phyloP scores from a whole-genome alignment of 2,329 filamentous ascomycete genomes.

The Fusarium incarnatum region DNA sequence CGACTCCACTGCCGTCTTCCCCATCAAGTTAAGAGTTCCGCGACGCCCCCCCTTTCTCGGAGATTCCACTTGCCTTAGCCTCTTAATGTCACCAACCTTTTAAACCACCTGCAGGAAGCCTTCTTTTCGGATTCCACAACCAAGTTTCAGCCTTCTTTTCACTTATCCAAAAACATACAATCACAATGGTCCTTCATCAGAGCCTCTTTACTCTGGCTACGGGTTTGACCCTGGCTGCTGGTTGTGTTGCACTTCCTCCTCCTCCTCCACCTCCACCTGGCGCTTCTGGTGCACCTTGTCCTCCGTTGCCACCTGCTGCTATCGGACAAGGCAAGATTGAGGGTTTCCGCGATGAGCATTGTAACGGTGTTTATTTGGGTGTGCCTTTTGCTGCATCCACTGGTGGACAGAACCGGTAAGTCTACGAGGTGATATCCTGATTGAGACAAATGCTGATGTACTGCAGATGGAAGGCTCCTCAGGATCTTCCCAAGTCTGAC shows the following conservation, averaged over 20 bases:
- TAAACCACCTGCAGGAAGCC: neutral
- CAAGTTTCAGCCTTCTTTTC: neutral
- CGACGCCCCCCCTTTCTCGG: constrained; percentile 10
- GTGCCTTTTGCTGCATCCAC: constrained; percentile 56
- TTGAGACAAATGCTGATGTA: constrained; percentile 6
- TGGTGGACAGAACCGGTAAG: constrained; percentile 52
- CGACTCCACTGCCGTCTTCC: constrained; percentile 19
- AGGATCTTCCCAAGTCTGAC: constrained; percentile 30
- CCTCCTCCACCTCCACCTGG: neutral
- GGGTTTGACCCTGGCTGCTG: constrained; percentile 33
- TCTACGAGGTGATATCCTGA: neutral
- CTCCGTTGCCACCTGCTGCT: constrained; percentile 19
- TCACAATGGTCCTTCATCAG: constrained; percentile 34
- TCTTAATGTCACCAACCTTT: neutral
- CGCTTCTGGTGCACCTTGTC: neutral
- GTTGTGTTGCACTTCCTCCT: constrained; percentile 14
- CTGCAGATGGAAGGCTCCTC: constrained; percentile 40
- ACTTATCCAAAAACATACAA: neutral
- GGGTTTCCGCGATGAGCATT: constrained; percentile 52
- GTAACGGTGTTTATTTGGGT: constrained; percentile 53
- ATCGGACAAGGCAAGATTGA: constrained; percentile 50
- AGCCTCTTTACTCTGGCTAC: constrained; percentile 17
- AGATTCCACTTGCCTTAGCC: constrained; percentile 1
- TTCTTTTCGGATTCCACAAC: neutral
- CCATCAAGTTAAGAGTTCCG: constrained; percentile 1